Conservation (phyloP, 352 stramenopile species). For the Phytophthora palmivora region DNA sequence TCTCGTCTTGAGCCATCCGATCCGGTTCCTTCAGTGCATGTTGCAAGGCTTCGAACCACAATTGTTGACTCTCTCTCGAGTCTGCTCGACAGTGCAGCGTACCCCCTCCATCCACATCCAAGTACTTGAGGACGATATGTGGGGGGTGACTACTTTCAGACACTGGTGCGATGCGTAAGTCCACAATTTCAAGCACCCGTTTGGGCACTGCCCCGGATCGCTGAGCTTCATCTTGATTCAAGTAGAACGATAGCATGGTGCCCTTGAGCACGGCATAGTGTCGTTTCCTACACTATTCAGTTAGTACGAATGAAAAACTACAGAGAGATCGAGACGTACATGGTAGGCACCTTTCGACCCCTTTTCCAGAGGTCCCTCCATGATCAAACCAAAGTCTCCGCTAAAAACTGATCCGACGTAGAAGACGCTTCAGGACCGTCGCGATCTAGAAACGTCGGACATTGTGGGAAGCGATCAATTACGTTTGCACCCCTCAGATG, state of each 20-base stretch:
- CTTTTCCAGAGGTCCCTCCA: conserved; percentile 63
- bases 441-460: not conserved
- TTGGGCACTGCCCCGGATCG: conserved; percentile 48
- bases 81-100: conserved; percentile 66
- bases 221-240: conserved; percentile 55
- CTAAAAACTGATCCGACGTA: conserved; percentile 1
- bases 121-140: conserved; percentile 38
- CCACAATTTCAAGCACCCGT: conserved; percentile 68
- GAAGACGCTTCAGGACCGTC: conserved; percentile 18
- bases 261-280: conserved; percentile 81
- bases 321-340: conserved; percentile 33
- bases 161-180: conserved; percentile 35
- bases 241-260: conserved; percentile 78
- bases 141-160: conserved; percentile 19
- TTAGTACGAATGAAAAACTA: not conserved
- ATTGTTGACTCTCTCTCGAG: conserved; percentile 55
- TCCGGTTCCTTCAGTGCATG: conserved; percentile 75
- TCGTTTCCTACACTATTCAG: conserved; percentile 50
- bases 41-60: conserved; percentile 68
- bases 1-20: conserved; percentile 78
- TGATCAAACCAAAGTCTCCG: conserved; percentile 20
- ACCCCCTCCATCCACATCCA: conserved; percentile 37
- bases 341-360: conserved; percentile 49
- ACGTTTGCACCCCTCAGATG: conserved; percentile 17
- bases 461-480: too few species aligned